These are phyloP conservation scores for Reutealis trisperma DNA, from an alignment of 345 rosid species.

Conservation along the genomic window DNA sequence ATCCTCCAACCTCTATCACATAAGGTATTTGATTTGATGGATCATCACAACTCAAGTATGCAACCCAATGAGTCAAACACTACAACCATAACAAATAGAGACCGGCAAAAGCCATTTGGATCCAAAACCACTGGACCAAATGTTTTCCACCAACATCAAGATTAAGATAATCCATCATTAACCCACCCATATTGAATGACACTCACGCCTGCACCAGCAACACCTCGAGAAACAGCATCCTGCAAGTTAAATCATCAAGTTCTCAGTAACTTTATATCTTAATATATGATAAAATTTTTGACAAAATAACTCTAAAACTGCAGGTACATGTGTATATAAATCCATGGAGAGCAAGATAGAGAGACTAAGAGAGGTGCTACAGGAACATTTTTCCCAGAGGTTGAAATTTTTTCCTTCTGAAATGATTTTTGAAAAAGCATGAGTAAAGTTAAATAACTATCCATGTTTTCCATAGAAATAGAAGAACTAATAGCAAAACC, in stretches of 20 bases:
- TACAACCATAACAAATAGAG: background rate
- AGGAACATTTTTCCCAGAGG: background rate
- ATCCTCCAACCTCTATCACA: background rate
- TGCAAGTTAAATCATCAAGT: slow-evolving; percentile 40
- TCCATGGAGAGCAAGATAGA: background rate
- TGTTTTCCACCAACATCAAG: background rate
- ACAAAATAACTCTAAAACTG: background rate
- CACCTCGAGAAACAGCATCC: slow-evolving; percentile 90
- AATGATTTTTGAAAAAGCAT: background rate
- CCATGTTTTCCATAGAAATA: background rate
- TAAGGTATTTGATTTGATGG: background rate
- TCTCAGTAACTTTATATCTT: slow-evolving; percentile 14
- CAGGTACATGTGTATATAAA: background rate
- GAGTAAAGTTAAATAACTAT: background rate
- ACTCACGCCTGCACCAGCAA: slow-evolving; percentile 65
- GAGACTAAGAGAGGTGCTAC: background rate
- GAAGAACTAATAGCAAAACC: background rate
- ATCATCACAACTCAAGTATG: background rate
- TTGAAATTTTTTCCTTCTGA: background rate
- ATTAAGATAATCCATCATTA: slow-evolving; percentile 7
- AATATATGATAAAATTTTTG: background rate
- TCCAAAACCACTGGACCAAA: background rate
- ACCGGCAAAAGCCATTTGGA: background rate
- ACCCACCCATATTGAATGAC: slow-evolving; percentile 93
- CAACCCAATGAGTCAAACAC: background rate